A percentile compares a stretch with the other conserved stretches of the same genome.
phyloP scores from a whole-genome alignment of 345 rosid genomes.

The Mallotus nudiflorus region DNA sequence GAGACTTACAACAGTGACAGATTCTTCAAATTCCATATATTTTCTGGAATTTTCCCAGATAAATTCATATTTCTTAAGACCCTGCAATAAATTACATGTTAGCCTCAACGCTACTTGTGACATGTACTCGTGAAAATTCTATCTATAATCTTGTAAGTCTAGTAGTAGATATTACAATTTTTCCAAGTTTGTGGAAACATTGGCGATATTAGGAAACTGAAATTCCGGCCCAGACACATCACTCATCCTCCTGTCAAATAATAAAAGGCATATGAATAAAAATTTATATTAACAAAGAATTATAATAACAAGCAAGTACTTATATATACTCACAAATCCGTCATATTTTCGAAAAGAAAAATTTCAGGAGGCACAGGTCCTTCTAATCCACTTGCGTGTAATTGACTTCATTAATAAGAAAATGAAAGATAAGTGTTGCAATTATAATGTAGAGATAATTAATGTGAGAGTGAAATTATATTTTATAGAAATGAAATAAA shows the following conservation, averaged over 20 bases:
- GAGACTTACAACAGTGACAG: background rate
- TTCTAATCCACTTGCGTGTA: background rate
- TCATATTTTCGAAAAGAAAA: background rate
- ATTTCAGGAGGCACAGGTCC: slow-evolving; percentile 1
- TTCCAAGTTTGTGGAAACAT: background rate
- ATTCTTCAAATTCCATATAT: background rate
- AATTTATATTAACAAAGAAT: too few species aligned
- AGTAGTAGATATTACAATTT: background rate
- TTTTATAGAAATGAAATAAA: background rate
- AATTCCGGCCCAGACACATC: slow-evolving; percentile 1
- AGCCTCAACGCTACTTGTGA: background rate
- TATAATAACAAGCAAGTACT: background rate
- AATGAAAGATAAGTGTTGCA: too few species aligned
- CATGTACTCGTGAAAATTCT: background rate
- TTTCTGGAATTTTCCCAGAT: background rate
- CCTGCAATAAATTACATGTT: background rate
- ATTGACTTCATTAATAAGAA: background rate
- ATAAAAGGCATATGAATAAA: too few species aligned
- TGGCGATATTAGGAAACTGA: too few species aligned
- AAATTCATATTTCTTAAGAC: background rate
- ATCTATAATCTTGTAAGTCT: background rate
- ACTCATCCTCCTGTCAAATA: slow-evolving; percentile 10
- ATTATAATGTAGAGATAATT: background rate
- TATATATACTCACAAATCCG: slow-evolving; percentile 12
- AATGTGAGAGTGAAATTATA: too few species aligned